Evolutionary conservation across 352 stramenopile genomes (phyloP).

Genomic region (Phytophthora sp.): DNA sequence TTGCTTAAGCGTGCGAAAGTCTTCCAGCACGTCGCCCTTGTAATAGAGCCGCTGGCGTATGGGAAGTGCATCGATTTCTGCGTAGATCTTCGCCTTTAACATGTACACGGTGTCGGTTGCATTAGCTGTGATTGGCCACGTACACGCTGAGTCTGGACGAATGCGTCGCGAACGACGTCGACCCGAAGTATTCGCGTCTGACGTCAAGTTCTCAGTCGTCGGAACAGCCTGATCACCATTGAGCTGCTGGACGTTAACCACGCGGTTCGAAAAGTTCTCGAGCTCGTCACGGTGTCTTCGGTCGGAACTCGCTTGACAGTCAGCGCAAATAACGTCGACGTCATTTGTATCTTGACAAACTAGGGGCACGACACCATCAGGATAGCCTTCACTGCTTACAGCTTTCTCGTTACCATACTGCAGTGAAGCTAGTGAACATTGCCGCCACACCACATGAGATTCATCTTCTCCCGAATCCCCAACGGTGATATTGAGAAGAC

Average conservation of each 20-base stretch:
- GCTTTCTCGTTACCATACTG: conserved; percentile 33
- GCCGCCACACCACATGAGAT: conserved; percentile 47
- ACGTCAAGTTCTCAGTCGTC: conserved; percentile 46
- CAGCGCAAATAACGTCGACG: conserved; percentile 44
- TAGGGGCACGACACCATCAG: conserved; percentile 35
- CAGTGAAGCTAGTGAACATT: conserved; percentile 51
- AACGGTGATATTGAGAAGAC: conserved; percentile 31
- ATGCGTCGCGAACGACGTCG: conserved; percentile 72
- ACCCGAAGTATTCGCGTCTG: conserved; percentile 44
- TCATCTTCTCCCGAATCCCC: conserved; percentile 15
- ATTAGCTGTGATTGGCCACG: conserved; percentile 59
- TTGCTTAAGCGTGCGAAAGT: conserved; percentile 64
- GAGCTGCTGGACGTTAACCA: conserved; percentile 70
- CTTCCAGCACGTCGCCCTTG: conserved; percentile 58
- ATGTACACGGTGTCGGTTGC: conserved; percentile 76
- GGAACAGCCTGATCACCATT: conserved; percentile 60
- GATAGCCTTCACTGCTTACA: conserved; percentile 24
- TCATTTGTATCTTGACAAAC: conserved; percentile 40
- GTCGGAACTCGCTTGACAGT: conserved; percentile 56
- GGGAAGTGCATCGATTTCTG: conserved; percentile 69
- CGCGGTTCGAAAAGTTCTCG: conserved; percentile 68
- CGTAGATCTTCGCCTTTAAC: conserved; percentile 80
- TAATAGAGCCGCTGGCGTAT: conserved; percentile 80
- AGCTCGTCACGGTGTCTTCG: conserved; percentile 52
- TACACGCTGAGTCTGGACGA: conserved; percentile 52